Evolutionary conservation across 2,329 filamentous ascomycete species (phyloP).

Genomic region (Trichoderma brevicompactum): DNA sequence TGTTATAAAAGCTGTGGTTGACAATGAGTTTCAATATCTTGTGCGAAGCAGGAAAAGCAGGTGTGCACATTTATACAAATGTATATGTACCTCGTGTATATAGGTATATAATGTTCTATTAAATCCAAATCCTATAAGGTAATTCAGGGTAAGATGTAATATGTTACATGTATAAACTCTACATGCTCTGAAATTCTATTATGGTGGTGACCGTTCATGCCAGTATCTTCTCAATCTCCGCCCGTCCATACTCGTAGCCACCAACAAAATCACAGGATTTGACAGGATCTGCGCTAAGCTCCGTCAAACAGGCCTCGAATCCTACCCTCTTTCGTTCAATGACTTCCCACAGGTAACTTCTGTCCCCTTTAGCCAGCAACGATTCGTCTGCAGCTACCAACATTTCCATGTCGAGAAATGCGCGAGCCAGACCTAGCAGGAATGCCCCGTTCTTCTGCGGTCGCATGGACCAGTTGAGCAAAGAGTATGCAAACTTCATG

Average conservation of each 20-base stretch:
- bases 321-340: constrained; percentile 5
- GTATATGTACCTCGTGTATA: too few relatives aligned
- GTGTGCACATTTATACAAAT: too few relatives aligned
- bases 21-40: too few relatives aligned
- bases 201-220: neutral
- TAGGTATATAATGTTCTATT: too few relatives aligned
- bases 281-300: neutral
- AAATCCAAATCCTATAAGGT: too few relatives aligned
- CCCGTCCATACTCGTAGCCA: constrained; percentile 6
- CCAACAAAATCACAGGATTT: constrained; percentile 6
- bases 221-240: constrained; percentile 8
- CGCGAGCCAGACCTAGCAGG: neutral
- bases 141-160: too few relatives aligned
- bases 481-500: neutral
- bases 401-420: constrained; percentile 7
- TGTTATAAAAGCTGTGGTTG: too few relatives aligned
- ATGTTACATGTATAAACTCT: too few relatives aligned
- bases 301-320: constrained; percentile 7
- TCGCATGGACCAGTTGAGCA: constrained; percentile 6
- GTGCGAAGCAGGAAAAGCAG: too few relatives aligned
- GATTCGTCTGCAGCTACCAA: constrained; percentile 2
- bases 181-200: too few relatives aligned
- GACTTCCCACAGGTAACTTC: neutral
- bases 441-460: neutral
- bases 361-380: neutral